Conservation (phyloP, 495 filamentous ascomycete genomes). For the Penicillium diatomitis region DNA sequence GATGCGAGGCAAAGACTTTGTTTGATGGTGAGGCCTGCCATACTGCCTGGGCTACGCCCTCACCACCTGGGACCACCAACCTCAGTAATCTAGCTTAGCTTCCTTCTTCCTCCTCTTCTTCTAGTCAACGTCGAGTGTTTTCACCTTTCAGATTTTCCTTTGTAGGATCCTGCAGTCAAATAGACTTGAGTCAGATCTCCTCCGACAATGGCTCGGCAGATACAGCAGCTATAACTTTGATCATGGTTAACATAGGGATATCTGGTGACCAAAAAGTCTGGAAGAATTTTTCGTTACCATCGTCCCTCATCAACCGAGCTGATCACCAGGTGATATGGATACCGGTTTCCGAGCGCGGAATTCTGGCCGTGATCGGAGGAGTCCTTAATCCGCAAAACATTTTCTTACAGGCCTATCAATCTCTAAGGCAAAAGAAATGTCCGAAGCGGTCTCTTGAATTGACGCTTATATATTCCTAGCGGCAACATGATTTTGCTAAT, state of each 20-base stretch:
- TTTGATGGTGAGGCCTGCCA: too few species aligned
- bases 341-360: conserved; percentile 50
- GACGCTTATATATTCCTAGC: not conserved
- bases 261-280: conserved; percentile 39
- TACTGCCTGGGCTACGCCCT: too few species aligned
- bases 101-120: too few species aligned
- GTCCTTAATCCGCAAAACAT: conserved; percentile 41
- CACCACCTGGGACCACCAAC: too few species aligned
- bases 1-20: conserved; percentile 33
- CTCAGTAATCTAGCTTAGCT: too few species aligned
- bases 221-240: conserved; percentile 31
- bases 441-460: too few species aligned
- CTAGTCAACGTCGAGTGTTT: too few species aligned
- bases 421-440: not conserved
- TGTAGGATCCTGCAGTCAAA: too few species aligned
- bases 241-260: conserved; percentile 47
- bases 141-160: too few species aligned
- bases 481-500: not conserved
- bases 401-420: not conserved
- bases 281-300: conserved; percentile 44
- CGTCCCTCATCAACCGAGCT: conserved; percentile 43
- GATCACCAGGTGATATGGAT: conserved; percentile 58
- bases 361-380: conserved; percentile 57
- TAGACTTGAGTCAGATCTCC: conserved; percentile 40
- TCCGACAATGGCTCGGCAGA: conserved; percentile 20